These are phyloP conservation scores for Geotrichum bryndzae DNA, from an alignment of 1,139 yeast species.

Conservation along the genomic window DNA sequence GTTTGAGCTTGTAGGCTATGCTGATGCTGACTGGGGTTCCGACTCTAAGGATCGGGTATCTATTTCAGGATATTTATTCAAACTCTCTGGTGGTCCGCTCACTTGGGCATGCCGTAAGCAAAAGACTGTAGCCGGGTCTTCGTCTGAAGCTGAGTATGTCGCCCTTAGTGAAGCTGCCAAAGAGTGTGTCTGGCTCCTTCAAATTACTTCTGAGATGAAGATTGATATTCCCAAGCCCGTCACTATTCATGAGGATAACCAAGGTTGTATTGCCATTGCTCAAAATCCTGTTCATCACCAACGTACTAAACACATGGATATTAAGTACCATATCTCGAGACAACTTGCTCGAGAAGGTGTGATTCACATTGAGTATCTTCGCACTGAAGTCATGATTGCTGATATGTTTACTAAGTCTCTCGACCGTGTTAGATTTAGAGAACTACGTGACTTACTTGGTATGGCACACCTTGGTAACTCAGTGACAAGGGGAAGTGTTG, in stretches of 20 bases:
- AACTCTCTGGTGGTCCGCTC: slow-evolving; percentile 12
- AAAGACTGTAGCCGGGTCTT: neutral
- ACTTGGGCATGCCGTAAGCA: slow-evolving; percentile 15
- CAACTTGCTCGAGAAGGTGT: neutral
- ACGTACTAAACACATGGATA: slow-evolving; percentile 21
- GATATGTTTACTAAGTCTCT: neutral
- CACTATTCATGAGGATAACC: slow-evolving; percentile 20
- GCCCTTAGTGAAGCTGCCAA: slow-evolving; percentile 1
- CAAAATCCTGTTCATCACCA: slow-evolving; percentile 18
- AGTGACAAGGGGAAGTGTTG: neutral
- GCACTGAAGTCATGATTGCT: neutral
- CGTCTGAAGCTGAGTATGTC: slow-evolving; percentile 8
- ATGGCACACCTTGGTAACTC: neutral
- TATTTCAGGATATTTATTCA: slow-evolving; percentile 16
- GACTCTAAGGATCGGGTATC: slow-evolving; percentile 14
- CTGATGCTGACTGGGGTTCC: slow-evolving; percentile 20
- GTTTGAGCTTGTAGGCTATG: neutral
- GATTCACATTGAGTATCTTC: neutral
- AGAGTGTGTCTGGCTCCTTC: slow-evolving; percentile 2
- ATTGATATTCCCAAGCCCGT: neutral
- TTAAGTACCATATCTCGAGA: slow-evolving; percentile 19
- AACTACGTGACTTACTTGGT: neutral
- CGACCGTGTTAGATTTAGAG: neutral
- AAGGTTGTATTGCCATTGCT: slow-evolving; percentile 19
- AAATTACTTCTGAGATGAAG: neutral